Evolutionary conservation across 2,329 filamentous ascomycete genomes (phyloP).

Genomic region (Sclerotiophoma versabilis): DNA sequence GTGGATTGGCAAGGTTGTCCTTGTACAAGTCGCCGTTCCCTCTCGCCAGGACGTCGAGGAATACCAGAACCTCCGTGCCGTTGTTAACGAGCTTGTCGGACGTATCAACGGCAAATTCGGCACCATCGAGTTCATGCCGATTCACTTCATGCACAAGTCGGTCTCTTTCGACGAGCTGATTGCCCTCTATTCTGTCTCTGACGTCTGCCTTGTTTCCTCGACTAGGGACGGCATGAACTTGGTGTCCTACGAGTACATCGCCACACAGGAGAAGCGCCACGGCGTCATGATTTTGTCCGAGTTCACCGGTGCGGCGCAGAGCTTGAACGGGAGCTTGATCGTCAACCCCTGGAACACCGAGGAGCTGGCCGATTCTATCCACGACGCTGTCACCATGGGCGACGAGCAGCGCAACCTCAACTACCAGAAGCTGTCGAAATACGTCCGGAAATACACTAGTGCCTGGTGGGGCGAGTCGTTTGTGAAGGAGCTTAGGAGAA

Average conservation of each 20-base stretch:
- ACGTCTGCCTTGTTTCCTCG: slow-evolving; percentile 90
- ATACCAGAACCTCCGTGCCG: slow-evolving; percentile 93
- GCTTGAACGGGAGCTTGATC: slow-evolving; percentile 88
- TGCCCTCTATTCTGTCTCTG: slow-evolving; percentile 89
- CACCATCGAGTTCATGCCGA: slow-evolving; percentile 98
- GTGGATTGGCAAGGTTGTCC: slow-evolving; percentile 96
- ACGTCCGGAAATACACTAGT: slow-evolving; percentile 96
- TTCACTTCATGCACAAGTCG: slow-evolving; percentile 97
- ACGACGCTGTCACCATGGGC: slow-evolving; percentile 96
- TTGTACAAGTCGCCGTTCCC: slow-evolving; percentile 95
- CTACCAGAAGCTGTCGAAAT: slow-evolving; percentile 90
- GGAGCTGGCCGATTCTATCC: slow-evolving; percentile 89
- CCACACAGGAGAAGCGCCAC: slow-evolving; percentile 86
- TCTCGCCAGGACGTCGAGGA: slow-evolving; percentile 96
- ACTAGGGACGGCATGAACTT: slow-evolving; percentile 99
- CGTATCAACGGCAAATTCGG: slow-evolving; percentile 97
- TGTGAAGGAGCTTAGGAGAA: slow-evolving; percentile 77
- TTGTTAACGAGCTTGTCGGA: slow-evolving; percentile 95
- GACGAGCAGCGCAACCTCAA: slow-evolving; percentile 86
- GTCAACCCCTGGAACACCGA: slow-evolving; percentile 99
- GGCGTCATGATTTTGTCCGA: slow-evolving; percentile 95
- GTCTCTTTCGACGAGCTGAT: slow-evolving; percentile 95
- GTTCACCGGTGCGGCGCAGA: slow-evolving; percentile 94
- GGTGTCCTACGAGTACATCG: slow-evolving; percentile 98
- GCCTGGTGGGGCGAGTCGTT: slow-evolving; percentile 97